A percentile compares a stretch with the other conserved stretches of the same genome.
Evolutionary conservation across 2,329 filamentous ascomycete species (phyloP).

Genomic region (Achaetomium macrosporum): DNA sequence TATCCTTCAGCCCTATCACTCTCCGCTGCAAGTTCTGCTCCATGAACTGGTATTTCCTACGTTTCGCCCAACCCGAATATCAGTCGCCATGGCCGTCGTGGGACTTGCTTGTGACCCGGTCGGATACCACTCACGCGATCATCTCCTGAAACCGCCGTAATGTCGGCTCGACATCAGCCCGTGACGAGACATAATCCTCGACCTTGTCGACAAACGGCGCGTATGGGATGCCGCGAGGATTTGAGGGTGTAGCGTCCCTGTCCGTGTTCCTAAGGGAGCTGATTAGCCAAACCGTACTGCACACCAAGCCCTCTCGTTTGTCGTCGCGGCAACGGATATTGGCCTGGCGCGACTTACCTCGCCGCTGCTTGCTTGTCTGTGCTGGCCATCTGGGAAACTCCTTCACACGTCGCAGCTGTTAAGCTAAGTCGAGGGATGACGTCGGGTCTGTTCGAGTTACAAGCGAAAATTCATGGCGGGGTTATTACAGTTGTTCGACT

Average conservation of each 20-base stretch:
- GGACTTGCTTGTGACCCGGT: not conserved
- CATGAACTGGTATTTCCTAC: slow-evolving; percentile 99
- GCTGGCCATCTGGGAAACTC: slow-evolving; percentile 9
- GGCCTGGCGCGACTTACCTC: not conserved
- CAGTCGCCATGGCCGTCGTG: not conserved
- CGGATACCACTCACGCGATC: slow-evolving; percentile 64
- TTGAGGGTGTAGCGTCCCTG: slow-evolving; percentile 54
- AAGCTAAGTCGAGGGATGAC: not conserved
- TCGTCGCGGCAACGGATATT: not conserved
- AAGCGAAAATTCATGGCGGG: slow-evolving; percentile 17
- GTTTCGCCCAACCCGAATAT: not conserved
- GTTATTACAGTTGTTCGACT: not conserved
- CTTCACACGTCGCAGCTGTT: slow-evolving; percentile 6
- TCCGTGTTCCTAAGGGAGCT: slow-evolving; percentile 19
- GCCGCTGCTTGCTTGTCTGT: slow-evolving; percentile 11
- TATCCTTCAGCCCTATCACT: slow-evolving; percentile 76
- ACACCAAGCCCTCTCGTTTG: not conserved
- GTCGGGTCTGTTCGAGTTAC: not conserved
- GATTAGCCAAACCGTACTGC: not conserved
- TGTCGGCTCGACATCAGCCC: slow-evolving; percentile 73
- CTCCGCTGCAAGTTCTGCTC: slow-evolving; percentile 86
- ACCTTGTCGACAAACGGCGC: slow-evolving; percentile 84
- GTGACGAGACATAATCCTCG: slow-evolving; percentile 76
- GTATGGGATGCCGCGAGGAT: slow-evolving; percentile 75
- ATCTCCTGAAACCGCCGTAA: slow-evolving; percentile 85